phyloP scores from a whole-genome alignment of 208 protist genomes.

The Trypanosoma melophagium region DNA sequence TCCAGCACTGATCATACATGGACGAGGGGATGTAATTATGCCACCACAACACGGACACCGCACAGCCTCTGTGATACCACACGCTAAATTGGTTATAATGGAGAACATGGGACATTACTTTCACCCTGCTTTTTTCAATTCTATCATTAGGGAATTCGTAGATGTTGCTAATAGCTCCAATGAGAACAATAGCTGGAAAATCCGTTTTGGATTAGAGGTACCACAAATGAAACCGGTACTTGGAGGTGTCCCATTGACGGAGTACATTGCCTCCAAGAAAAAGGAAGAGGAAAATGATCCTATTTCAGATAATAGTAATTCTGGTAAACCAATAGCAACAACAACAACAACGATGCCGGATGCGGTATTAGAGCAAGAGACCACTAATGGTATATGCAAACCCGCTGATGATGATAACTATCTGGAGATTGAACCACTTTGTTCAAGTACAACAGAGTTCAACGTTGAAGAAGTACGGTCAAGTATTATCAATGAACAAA shows the following conservation, averaged over 20 bases:
- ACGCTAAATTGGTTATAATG: conserved; percentile 56
- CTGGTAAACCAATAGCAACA: background rate
- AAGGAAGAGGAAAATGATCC: too few relatives aligned
- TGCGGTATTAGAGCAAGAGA: too few relatives aligned
- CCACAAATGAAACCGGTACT: background rate
- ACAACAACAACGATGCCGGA: background rate
- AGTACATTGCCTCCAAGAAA: background rate
- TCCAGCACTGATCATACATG: conserved; percentile 73
- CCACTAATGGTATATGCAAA: too few relatives aligned
- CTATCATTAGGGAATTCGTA: conserved; percentile 41
- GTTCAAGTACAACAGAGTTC: background rate
- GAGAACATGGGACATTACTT: conserved; percentile 87
- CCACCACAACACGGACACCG: conserved; percentile 71
- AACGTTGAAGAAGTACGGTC: background rate
- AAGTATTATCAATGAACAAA: conserved; percentile 6
- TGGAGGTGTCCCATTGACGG: background rate
- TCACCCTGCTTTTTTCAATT: conserved; percentile 67
- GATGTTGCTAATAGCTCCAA: conserved; percentile 19
- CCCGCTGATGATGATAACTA: too few relatives aligned
- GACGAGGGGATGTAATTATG: conserved; percentile 69
- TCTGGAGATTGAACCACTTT: too few relatives aligned
- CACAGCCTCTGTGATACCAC: conserved; percentile 58
- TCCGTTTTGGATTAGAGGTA: background rate
- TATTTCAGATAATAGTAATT: too few relatives aligned
- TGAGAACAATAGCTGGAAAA: background rate